A percentile compares a stretch with the other conserved stretches of the same genome.
Evolutionary conservation across 257 asterid species (phyloP).

Genomic region (Euphrasia confusa): DNA sequence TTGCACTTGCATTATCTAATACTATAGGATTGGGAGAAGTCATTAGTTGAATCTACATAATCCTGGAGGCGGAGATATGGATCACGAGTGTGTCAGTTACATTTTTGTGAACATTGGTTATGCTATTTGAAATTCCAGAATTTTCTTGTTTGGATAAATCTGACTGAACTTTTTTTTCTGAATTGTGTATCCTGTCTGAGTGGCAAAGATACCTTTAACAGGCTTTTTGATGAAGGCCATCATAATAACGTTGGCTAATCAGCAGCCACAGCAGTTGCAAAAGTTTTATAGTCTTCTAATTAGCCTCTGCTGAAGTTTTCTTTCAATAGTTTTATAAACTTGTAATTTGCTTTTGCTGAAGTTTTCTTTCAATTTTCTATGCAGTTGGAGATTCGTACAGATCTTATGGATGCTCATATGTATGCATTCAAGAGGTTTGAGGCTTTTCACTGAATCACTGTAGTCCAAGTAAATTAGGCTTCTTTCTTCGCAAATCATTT

Average conservation of each 20-base stretch:
- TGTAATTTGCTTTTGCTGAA: conserved; percentile 3
- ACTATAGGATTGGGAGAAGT: conserved; percentile 5
- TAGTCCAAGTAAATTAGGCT: conserved; percentile 25
- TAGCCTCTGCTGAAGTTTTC: conserved; percentile 11
- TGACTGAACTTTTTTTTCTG: background rate
- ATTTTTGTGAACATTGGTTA: conserved; percentile 14
- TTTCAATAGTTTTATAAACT: conserved; percentile 8
- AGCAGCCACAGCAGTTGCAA: background rate
- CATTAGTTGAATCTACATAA: conserved; percentile 17
- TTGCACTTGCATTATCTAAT: conserved; percentile 18
- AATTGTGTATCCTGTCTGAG: background rate
- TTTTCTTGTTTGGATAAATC: conserved; percentile 16
- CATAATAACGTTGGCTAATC: conserved; percentile 11
- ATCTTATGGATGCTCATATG: conserved; percentile 98
- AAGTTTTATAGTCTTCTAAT: conserved; percentile 10
- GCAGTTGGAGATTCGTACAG: conserved; percentile 93
- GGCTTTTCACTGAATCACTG: conserved; percentile 26
- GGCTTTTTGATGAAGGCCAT: conserved; percentile 1
- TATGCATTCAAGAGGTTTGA: conserved; percentile 97
- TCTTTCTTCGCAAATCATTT: conserved; percentile 20
- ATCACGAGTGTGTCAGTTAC: background rate
- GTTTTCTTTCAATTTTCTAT: conserved; percentile 18
- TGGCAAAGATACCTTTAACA: conserved; percentile 13
- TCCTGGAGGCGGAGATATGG: conserved; percentile 16
- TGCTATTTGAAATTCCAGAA: background rate